phyloP scores from a whole-genome alignment of 2,329 filamentous ascomycete genomes.

The Hypoxylon sp. region DNA sequence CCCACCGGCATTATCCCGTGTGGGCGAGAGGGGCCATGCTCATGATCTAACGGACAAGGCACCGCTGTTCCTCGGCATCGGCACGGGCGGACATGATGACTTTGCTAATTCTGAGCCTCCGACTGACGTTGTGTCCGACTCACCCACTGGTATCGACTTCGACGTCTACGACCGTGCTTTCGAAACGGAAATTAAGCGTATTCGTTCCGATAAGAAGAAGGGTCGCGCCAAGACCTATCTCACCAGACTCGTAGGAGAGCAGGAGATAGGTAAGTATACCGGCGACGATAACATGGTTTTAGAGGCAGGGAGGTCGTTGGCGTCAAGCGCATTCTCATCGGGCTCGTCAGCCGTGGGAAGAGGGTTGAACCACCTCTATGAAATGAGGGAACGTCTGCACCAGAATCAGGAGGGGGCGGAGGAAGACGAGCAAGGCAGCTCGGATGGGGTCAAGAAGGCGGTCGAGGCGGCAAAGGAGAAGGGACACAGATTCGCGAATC shows the following conservation, averaged over 20 bases:
- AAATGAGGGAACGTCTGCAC: slow-evolving; percentile 21
- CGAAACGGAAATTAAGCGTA: slow-evolving; percentile 79
- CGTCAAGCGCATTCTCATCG: slow-evolving; percentile 32
- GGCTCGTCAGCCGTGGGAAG: slow-evolving; percentile 34
- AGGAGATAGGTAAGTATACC: slow-evolving; percentile 57
- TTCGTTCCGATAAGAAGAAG: slow-evolving; percentile 56
- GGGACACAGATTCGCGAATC: slow-evolving; percentile 51
- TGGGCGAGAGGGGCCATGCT: slow-evolving; percentile 71
- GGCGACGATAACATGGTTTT: slow-evolving; percentile 58
- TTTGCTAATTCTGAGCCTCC: slow-evolving; percentile 51
- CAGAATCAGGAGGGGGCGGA: slow-evolving; percentile 13
- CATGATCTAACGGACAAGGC: slow-evolving; percentile 74
- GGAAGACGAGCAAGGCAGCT: slow-evolving; percentile 27
- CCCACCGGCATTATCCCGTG: slow-evolving; percentile 51
- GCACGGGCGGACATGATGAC: slow-evolving; percentile 71
- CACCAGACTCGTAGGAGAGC: slow-evolving; percentile 64
- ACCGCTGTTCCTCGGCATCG: slow-evolving; percentile 82
- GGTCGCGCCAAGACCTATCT: slow-evolving; percentile 62
- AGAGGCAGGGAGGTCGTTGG: slow-evolving; percentile 53
- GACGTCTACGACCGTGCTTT: slow-evolving; percentile 93
- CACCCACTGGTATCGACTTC: slow-evolving; percentile 85
- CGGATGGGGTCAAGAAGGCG: slow-evolving; percentile 39
- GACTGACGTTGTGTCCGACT: slow-evolving; percentile 79
- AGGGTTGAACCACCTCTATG: slow-evolving; percentile 37
- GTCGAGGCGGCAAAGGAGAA: slow-evolving; percentile 47